Conservation (phyloP, 169 alveolate genomes). For the Theileria orientalis region DNA sequence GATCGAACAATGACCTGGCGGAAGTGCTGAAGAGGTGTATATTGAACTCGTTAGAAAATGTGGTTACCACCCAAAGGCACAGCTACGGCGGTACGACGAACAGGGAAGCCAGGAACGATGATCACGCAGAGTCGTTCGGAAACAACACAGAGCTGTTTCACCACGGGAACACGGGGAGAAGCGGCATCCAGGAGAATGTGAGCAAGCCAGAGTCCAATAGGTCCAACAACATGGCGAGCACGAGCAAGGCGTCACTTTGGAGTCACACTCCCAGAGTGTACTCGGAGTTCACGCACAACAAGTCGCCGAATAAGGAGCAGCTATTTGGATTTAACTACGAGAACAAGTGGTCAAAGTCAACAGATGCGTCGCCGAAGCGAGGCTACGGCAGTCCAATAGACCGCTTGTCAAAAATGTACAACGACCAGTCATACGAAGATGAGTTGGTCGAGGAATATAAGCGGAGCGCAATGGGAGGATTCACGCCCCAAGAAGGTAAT, state of each 20-base stretch:
- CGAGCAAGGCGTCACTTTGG: slow-evolving; percentile 2
- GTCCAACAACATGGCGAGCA: not conserved
- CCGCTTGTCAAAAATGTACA: not conserved
- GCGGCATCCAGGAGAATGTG: not conserved
- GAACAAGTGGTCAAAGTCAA: not conserved
- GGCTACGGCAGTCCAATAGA: not conserved
- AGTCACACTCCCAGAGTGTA: slow-evolving; percentile 13
- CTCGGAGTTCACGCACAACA: slow-evolving; percentile 7
- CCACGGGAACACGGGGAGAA: not conserved
- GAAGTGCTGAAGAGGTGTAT: slow-evolving; percentile 43
- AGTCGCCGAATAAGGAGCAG: not conserved
- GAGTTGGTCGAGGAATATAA: not conserved
- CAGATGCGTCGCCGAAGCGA: not conserved
- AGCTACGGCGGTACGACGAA: not conserved
- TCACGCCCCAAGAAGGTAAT: too few species aligned
- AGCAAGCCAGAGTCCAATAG: not conserved
- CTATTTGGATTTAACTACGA: not conserved
- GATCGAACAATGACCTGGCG: slow-evolving; percentile 70
- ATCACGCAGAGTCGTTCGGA: not conserved
- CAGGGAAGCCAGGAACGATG: not conserved
- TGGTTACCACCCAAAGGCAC: not conserved
- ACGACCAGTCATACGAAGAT: not conserved
- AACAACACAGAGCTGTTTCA: not conserved
- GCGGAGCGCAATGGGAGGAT: too few species aligned
- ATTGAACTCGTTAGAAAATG: slow-evolving; percentile 46